Base-by-base conservation (phyloP, 2,329 filamentous ascomycete genomes). In the Fusarium annulatum region DNA sequence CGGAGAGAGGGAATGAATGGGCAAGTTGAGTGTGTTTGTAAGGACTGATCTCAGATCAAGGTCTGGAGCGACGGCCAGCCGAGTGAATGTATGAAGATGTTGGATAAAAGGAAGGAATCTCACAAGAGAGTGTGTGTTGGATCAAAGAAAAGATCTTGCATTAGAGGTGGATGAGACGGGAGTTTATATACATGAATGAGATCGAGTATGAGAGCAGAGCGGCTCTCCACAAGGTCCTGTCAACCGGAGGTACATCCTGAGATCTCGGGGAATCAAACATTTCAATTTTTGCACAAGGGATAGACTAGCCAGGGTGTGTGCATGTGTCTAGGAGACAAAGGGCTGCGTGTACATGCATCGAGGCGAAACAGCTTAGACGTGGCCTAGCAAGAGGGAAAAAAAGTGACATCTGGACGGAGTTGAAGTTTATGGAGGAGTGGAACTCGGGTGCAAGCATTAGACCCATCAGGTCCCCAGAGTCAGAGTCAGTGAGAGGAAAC, bases 11-110 rank as follows among this genome's bases (percentile, higher is more conserved):
- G 52, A 75, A 73, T 39, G 67, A 74, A 46, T 72, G 64, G 59
- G 57, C 75, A 74, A 72, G 34, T 55, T 55, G 51, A 55, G 64
- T 56, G 67, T 72, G 75, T 68, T 69, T 64, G 36, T 67, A 77
- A 71, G 72, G 71, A 77, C 71, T 78, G 76, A 78, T 78, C 76
- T 77, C 76, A 74, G 76, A 78, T 78, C 76, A 61, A 62, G 55
- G 67, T 77, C 73, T 76, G 63, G 60, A 74, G 67, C 62, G 67
- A 75, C 69, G 76, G 76, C 74, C 74, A 71, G 76, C 76, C 73
- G 71, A 79, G 75, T 55, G 77, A 79, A 69, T 71, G 75, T 72
- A 66, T 64, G 61, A 55, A 65, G 53, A 48, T 51, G 66, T 57
- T 46, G 51, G 51, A 55, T 39, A 39, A 76, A 74, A 66, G 59